Evolutionary conservation across 2,329 filamentous ascomycete species (phyloP).

Genomic region (Colletotrichum neosansevieriae): DNA sequence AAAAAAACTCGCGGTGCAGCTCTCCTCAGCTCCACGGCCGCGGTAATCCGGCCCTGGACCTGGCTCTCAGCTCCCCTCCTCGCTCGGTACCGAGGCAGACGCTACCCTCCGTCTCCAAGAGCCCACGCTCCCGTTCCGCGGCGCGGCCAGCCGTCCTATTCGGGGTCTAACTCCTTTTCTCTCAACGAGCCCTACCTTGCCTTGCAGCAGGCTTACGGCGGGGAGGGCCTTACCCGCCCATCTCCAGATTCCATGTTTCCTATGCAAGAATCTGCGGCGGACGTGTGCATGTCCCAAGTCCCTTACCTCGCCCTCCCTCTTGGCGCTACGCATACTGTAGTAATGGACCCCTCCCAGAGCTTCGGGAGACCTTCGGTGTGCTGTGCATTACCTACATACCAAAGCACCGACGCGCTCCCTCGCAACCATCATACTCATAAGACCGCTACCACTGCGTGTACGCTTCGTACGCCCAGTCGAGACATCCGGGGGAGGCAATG

Average conservation of each 20-base stretch:
- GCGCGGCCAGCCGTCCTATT: constrained; percentile 34
- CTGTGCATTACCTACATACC: neutral
- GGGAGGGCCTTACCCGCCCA: constrained; percentile 17
- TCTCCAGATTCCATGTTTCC: constrained; percentile 36
- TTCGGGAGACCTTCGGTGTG: constrained; percentile 22
- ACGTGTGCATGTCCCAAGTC: constrained; percentile 7
- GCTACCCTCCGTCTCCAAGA: constrained; percentile 12
- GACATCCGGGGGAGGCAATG: constrained; percentile 1
- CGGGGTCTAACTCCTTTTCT: constrained; percentile 33
- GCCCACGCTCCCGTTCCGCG: constrained; percentile 36
- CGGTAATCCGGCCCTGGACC: constrained; percentile 35
- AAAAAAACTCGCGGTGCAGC: constrained; percentile 9
- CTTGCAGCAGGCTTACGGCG: constrained; percentile 14
- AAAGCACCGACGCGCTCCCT: neutral
- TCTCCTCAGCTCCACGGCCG: constrained; percentile 36
- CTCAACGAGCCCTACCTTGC: constrained; percentile 13
- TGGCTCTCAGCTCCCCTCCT: constrained; percentile 18
- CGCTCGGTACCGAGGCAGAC: constrained; percentile 36
- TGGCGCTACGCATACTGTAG: constrained; percentile 27
- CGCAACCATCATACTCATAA: neutral
- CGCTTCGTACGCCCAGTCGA: constrained; percentile 4
- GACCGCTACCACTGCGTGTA: neutral
- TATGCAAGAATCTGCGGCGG: constrained; percentile 31
- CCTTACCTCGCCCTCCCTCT: constrained; percentile 13
- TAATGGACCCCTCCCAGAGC: constrained; percentile 18